Evolutionary conservation across 2,329 filamentous ascomycete genomes (phyloP), one percentile per base, ranked within the genome.

Genomic region (Waltergamsia citrina): DNA sequence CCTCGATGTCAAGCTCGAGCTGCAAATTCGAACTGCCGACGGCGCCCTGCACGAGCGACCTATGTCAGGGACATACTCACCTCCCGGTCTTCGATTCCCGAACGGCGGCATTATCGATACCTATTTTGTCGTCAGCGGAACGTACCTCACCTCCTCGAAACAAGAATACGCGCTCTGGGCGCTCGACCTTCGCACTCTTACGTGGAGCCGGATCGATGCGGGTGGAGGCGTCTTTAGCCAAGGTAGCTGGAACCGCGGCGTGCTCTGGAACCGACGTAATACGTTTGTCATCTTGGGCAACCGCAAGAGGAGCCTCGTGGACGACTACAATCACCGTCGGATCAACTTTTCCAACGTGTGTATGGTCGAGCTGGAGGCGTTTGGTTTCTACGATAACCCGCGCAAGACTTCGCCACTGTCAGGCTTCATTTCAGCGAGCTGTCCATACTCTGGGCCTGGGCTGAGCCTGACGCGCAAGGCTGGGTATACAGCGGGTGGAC

Each of bases 131-230:
- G 90, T 98, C 16, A 95, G 88, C 52, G 92, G 92, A 19, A 98
- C 92, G 1, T 96, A 96, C 53, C 71, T 98, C 38, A 98, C 92
- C 0, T 95, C 90, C 2, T 95, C 90, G 2, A 96, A 95, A 59
- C 90, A 96, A 53, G 92, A 98, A 55, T 98, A 96, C 57, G 90
- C 92, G 0, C 68, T 98, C 2, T 98, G 92, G 92, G 90, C 92
- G 3, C 63, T 98, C 31, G 88, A 98, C 51, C 60, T 98, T 36
- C 78, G 81, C 38, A 92, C 81, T 1, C 62, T 98, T 35, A 92
- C 83, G 0, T 98, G 92, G 92, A 88, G 83, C 36, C 83, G 90
- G 7, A 96, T 98, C 43, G 92, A 98, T 57, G 92, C 88, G 1
- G 90, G 88, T 17, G 88, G 85, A 7, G 88, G 80, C 41, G 88